Evolutionary conservation across 2,329 filamentous ascomycete species (phyloP).

Genomic region (Emmonsia crescens): DNA sequence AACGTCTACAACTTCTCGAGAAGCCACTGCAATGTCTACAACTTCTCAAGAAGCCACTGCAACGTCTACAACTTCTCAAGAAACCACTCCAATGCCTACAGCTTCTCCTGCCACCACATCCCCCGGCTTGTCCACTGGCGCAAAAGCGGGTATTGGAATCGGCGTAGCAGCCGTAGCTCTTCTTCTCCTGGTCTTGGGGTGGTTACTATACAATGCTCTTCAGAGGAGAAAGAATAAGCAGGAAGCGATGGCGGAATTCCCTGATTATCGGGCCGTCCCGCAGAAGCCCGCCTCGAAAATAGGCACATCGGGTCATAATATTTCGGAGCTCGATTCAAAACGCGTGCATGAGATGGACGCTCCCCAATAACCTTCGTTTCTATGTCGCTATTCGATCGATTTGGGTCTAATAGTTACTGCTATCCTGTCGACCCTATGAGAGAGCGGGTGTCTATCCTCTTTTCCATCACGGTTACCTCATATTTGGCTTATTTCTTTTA

Average conservation of each 20-base stretch:
- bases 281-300: not conserved
- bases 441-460: too few species aligned
- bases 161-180: constrained; percentile 8
- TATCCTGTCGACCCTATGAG: too few species aligned
- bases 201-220: not conserved
- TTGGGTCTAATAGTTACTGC: too few species aligned
- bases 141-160: constrained; percentile 15
- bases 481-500: too few species aligned
- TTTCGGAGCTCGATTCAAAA: too few species aligned
- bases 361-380: too few species aligned
- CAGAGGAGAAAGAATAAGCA: not conserved
- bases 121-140: constrained; percentile 11
- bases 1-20: not conserved
- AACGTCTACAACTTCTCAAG: not conserved
- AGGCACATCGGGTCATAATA: not conserved
- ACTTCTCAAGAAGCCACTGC: too few species aligned
- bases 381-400: too few species aligned
- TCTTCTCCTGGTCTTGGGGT: not conserved
- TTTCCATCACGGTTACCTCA: too few species aligned
- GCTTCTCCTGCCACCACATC: not conserved
- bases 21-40: too few species aligned
- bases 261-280: not conserved
- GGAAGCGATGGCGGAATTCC: not conserved
- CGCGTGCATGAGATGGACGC: too few species aligned
- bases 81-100: not conserved